Base-by-base conservation (phyloP, 768 basidiomycete genomes). In the Flagelloscypha sp. region DNA sequence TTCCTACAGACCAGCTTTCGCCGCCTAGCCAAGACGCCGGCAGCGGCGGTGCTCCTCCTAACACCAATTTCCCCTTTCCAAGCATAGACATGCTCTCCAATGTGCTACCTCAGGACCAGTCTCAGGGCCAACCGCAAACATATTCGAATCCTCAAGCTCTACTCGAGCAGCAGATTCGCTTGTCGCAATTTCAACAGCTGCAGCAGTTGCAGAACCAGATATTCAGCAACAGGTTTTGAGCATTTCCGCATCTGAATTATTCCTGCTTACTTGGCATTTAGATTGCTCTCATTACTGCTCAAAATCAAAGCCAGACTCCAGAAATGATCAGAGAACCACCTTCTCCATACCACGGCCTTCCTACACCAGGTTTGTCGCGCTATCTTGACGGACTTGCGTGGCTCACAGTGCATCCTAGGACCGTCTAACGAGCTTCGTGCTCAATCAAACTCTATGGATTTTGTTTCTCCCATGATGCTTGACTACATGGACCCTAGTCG, bases 141-240 rank as follows among this genome's bases (percentile, higher is more conserved):
- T n/a, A n/a, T n/a, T n/a, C n/a, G n/a, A 65, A 60, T 23, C 64
- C 73, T 5, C 71, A 78, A 30, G 52, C 74, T 42, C 56, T 83
- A 24, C 56, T 81, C 27, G 80, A 84, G 49, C 83, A 86, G 47
- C 84, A 87, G 54, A 73, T 84, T 61, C 82, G 80, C 53, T 66
- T 88, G 29, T 71, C 72, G 2, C 83, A 84, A 53, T 63, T 89
- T 3, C 86, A 83, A 42, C 78, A 83, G 53, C 63, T 84, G 7
- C 83, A 82, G 50, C 77, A 84, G 53, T 63, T 81, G 9, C 84
- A 92, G 50, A 79, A 79, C 38, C 82, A 87, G 64, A 84, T 88
- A 41, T 84, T 89, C 87, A 90, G 49, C 87, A 90, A 52, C 88
- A 90, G 78, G 88, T 82, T n/a, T n/a, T n/a, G 38, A 42, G 73